Evolutionary conservation across 1,284 basidiomycete genomes (phyloP), one percentile per base, ranked within the genome.

Genomic region (Tausonia pullulans): DNA sequence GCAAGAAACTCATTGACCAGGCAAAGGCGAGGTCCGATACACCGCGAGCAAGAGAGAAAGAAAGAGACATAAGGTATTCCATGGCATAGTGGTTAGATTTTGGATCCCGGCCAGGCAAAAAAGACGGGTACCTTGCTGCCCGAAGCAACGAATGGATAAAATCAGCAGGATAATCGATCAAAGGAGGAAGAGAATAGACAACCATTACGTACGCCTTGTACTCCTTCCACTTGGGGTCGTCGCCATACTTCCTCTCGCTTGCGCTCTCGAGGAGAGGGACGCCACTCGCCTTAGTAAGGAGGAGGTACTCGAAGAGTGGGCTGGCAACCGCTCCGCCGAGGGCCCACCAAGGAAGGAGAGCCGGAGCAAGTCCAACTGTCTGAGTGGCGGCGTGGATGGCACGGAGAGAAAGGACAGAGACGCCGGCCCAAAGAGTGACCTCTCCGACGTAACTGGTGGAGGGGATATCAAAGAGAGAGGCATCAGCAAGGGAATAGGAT

Each of bases 341-440:
- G 13, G 69, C 69, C 68, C 56, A 83, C 79, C 70, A 80, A 80
- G 69, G 79, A 76, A 52, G 78, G 70, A 5, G 77, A 77, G 70
- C 53, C 8, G 59, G 27, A 27, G 50, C n/a, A 41, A 53, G 50
- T 43, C 65, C 46, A 5, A 63, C 60, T 4, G 69, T 60, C 11
- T 66, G 57, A 68, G 54, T 68, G 60, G 61, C 67, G 58, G 64
- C 60, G 48, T 78, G 78, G 16, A 86, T 74, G 7, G 81, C 79
- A 8, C 78, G 69, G 3, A 80, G 77, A 2, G 84, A 81, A 11
- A 88, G 75, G 5, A 82, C 76, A 79, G 83, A 87, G 43, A 88
- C 84, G 9, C 85, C 85, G 3, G 81, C 80, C 83, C 87, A 88
- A 16, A 90, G 78, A 3, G 84, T 82, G 10, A 89, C 80, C 76